Percentiles rank a stretch among this genome's conserved stretches.
phyloP scores from a whole-genome alignment of 2,329 filamentous ascomycete genomes.

The Phoma sp. region DNA sequence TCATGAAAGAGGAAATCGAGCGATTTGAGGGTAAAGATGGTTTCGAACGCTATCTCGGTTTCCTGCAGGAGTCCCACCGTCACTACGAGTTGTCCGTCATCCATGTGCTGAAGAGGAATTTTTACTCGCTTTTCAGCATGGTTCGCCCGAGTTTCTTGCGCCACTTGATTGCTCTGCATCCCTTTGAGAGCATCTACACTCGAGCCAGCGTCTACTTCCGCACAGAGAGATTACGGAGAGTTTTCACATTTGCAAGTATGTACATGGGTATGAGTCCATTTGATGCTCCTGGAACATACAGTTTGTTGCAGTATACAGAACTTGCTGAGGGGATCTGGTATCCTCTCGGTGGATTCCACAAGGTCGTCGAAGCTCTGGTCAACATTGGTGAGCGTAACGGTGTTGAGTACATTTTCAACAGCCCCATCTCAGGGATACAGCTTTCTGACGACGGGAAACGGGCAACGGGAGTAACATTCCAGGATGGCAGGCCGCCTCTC shows the following conservation, averaged over 20 bases:
- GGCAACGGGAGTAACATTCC: slow-evolving; percentile 66
- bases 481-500: slow-evolving; percentile 61
- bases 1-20: slow-evolving; percentile 75
- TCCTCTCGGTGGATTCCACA: slow-evolving; percentile 73
- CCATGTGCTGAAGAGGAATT: slow-evolving; percentile 72
- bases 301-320: slow-evolving; percentile 76
- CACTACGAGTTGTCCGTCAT: slow-evolving; percentile 73
- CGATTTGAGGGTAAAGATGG: slow-evolving; percentile 75
- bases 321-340: slow-evolving; percentile 80
- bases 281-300: slow-evolving; percentile 77
- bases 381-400: slow-evolving; percentile 67
- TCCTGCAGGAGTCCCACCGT: slow-evolving; percentile 69
- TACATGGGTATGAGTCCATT: slow-evolving; percentile 84
- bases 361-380: slow-evolving; percentile 66
- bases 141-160: slow-evolving; percentile 63
- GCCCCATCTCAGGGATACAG: slow-evolving; percentile 63
- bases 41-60: slow-evolving; percentile 71
- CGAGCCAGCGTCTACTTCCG: slow-evolving; percentile 71
- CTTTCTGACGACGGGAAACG: slow-evolving; percentile 59
- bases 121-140: slow-evolving; percentile 66
- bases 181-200: slow-evolving; percentile 73
- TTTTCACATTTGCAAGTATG: slow-evolving; percentile 81
- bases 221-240: slow-evolving; percentile 70
- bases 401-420: slow-evolving; percentile 67
- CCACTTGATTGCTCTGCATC: slow-evolving; percentile 68